Base-by-base conservation (phyloP, 164 flowering plant species). In the Umbilicus rupestris region DNA sequence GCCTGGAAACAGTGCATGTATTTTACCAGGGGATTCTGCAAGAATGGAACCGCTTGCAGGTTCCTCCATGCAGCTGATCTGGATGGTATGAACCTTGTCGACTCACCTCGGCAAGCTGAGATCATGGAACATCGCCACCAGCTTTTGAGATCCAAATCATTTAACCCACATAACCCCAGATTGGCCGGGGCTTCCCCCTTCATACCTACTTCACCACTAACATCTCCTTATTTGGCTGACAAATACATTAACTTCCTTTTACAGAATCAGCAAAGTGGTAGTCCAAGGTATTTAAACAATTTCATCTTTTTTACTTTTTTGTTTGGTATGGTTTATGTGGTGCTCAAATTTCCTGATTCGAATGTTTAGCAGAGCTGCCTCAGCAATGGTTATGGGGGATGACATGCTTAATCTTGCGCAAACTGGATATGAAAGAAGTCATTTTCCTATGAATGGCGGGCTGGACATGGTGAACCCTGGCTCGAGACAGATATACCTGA, bases 1-100 rank as follows among this genome's bases (percentile, higher is more conserved):
- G 92, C 87, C 0, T 88, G 92, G 92, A 88, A 82, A 57, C 92
- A 95, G 0, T 90, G 97, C 41, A 68, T 87, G 16, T 91, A 87
- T 72, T 91, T 63, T 37, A 85, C 88, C 1, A 85, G 94, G 71
- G 97, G 96, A 5, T 91, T 73, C 72, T 91, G 97, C 68, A 91
- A 91, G 78, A 89, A 91, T 57, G 97, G 94, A 2, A 77, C 73
- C 3, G 84, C 71, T 64, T 91, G 97, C 70, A 77, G 87, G 80
- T 89, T 87, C 73, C 69, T 86, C 20, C 96, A 87, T 66, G 81
- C 87, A 2, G 37, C 44, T 39, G 67, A 41, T 47, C 22, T 20
- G 46, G 42, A 39, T n/a, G 44, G 45, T 11, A 9, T 47, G 3
- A 24, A 22, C 12, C 14, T 68, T 17, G 81, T 80, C 47, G 87